Evolutionary conservation across 345 rosid species (phyloP).

Genomic region (Turritis glabra): DNA sequence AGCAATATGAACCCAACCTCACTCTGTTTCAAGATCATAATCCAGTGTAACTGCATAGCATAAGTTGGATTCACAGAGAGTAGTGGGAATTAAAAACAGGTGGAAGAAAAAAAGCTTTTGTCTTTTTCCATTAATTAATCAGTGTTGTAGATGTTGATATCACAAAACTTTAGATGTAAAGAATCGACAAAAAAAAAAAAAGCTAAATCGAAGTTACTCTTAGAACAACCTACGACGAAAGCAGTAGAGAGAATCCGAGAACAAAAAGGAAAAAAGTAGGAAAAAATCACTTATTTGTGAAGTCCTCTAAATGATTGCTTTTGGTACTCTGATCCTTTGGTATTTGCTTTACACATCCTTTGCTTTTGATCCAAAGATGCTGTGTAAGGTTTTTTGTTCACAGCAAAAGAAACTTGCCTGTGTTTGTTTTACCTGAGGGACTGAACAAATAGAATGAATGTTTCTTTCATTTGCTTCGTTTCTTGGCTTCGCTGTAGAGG

Average conservation of each 20-base stretch:
- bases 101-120: background rate
- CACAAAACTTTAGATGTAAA: constrained; percentile 38
- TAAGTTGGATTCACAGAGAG: constrained; percentile 4
- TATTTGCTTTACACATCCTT: constrained; percentile 24
- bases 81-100: background rate
- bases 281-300: constrained; percentile 29
- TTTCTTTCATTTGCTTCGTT: constrained; percentile 43
- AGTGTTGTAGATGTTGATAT: constrained; percentile 55
- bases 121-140: constrained; percentile 57
- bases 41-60: constrained; percentile 3
- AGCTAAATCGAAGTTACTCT: constrained; percentile 30
- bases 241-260: background rate
- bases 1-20: constrained; percentile 10
- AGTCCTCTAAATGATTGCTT: constrained; percentile 29
- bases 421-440: constrained; percentile 28
- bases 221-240: constrained; percentile 36
- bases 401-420: constrained; percentile 19
- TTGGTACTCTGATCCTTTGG: constrained; percentile 29
- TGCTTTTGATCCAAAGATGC: constrained; percentile 31
- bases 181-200: constrained; percentile 21
- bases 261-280: background rate
- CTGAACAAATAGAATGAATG: constrained; percentile 19
- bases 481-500: constrained; percentile 58
- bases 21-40: constrained; percentile 6
- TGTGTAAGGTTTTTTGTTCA: constrained; percentile 18